These are phyloP conservation scores for Aspergillus piperis DNA, from an alignment of 2,329 filamentous ascomycete species.

Conservation along the genomic window DNA sequence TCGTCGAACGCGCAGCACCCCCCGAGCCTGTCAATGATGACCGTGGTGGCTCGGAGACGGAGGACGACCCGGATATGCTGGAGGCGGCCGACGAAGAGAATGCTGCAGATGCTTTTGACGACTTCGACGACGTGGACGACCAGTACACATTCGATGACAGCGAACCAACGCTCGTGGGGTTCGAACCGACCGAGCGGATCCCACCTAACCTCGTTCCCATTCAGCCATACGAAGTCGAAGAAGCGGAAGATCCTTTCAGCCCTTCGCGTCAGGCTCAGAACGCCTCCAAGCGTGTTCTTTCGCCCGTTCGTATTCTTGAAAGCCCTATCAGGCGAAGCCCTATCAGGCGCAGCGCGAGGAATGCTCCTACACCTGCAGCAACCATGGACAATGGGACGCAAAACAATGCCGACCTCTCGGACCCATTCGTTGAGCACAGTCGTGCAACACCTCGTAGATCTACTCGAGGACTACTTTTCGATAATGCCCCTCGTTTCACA, in stretches of 20 bases:
- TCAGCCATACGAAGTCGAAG: conserved; percentile 25
- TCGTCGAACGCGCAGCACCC: conserved; percentile 13
- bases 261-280: neutral
- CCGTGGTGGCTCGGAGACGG: conserved; percentile 2
- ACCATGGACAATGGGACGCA: neutral
- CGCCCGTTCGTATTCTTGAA: neutral
- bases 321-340: neutral
- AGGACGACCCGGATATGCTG: neutral
- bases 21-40: neutral
- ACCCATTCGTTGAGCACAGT: conserved; percentile 2
- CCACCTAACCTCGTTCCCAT: conserved; percentile 15
- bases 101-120: neutral
- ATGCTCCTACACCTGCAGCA: neutral
- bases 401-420: neutral
- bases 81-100: neutral
- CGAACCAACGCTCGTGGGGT: conserved; percentile 21
- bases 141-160: conserved; percentile 22
- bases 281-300: neutral
- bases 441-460: neutral
- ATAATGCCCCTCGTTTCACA: conserved; percentile 58
- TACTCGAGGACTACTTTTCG: conserved; percentile 17
- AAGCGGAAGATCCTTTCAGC: conserved; percentile 18
- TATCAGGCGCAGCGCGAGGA: neutral
- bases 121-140: conserved; percentile 11
- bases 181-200: conserved; percentile 18